phyloP scores from a whole-genome alignment of 805 yeast species.

The Candida parachauliodes region DNA sequence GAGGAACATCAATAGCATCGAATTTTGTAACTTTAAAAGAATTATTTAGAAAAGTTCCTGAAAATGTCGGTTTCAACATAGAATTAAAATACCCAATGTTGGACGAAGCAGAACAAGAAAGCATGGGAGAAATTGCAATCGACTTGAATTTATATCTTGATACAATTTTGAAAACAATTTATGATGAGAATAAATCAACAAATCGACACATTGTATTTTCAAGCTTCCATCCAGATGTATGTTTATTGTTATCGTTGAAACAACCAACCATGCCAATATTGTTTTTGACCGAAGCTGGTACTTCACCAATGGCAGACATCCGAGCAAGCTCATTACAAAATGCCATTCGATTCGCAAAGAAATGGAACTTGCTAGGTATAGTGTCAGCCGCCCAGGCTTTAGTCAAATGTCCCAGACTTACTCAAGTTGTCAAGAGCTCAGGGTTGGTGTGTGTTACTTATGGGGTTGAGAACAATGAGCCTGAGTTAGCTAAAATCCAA shows the following conservation, averaged over 20 bases:
- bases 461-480: constrained; percentile 80
- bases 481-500: constrained; percentile 78
- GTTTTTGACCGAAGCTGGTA: constrained; percentile 86
- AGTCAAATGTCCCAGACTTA: constrained; percentile 84
- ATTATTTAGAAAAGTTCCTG: constrained; percentile 76
- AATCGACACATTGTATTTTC: constrained; percentile 88
- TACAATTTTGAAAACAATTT: constrained; percentile 74
- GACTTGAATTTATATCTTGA: constrained; percentile 88
- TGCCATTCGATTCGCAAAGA: constrained; percentile 84
- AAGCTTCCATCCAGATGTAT: constrained; percentile 92
- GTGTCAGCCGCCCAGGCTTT: constrained; percentile 87
- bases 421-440: constrained; percentile 83
- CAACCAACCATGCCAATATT: constrained; percentile 92
- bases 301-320: constrained; percentile 80
- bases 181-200: constrained; percentile 57
- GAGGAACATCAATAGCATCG: constrained; percentile 88
- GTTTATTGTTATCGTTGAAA: constrained; percentile 78
- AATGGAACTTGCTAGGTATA: constrained; percentile 88
- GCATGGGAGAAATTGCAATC: constrained; percentile 77
- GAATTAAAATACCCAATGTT: constrained; percentile 95
- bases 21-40: constrained; percentile 87
- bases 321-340: constrained; percentile 85
- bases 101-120: constrained; percentile 86
- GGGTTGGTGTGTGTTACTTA: constrained; percentile 94
- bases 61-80: constrained; percentile 85